A percentile compares a stretch with the other conserved stretches of the same genome.
These are phyloP conservation scores for Plectranthus barbatus DNA, from an alignment of 257 asterid genomes.

Conservation along the genomic window DNA sequence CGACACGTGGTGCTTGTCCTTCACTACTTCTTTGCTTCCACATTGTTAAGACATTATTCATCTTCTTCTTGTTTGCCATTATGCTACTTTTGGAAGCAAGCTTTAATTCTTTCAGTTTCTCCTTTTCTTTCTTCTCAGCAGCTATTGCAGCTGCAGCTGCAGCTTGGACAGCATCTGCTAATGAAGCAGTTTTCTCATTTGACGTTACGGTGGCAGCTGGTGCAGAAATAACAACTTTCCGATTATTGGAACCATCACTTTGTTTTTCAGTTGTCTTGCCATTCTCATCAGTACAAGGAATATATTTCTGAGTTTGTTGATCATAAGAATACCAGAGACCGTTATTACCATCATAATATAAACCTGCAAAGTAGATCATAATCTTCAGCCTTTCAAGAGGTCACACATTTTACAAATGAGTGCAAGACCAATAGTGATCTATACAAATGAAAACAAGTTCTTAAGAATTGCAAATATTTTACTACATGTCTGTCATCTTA, in stretches of 20 bases:
- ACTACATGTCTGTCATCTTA: too few relatives aligned
- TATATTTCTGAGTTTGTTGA: constrained; percentile 70
- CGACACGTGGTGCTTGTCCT: constrained; percentile 86
- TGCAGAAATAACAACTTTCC: constrained; percentile 82
- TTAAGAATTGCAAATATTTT: too few relatives aligned
- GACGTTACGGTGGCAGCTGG: constrained; percentile 83
- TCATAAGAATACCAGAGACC: constrained; percentile 90
- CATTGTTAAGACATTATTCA: constrained; percentile 86
- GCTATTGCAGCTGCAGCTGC: constrained; percentile 98
- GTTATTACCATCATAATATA: constrained; percentile 89
- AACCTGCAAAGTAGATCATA: constrained; percentile 37
- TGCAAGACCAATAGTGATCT: too few relatives aligned
- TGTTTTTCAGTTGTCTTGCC: constrained; percentile 56
- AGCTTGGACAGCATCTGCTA: constrained; percentile 94
- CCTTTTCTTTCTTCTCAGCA: constrained; percentile 97
- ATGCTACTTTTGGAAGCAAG: constrained; percentile 92
- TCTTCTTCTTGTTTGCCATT: constrained; percentile 91
- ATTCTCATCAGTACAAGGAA: constrained; percentile 74
- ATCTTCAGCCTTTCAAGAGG: constrained; percentile 2
- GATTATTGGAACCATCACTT: constrained; percentile 45
- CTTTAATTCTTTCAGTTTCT: constrained; percentile 69
- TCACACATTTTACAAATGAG: neutral
- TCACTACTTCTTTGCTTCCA: constrained; percentile 98
- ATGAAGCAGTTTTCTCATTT: constrained; percentile 69
- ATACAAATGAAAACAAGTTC: too few relatives aligned